Evolutionary conservation across 1,139 yeast species (phyloP), one percentile per base, ranked within the genome.

Genomic region (Saccharomycopsis crataegensis): DNA sequence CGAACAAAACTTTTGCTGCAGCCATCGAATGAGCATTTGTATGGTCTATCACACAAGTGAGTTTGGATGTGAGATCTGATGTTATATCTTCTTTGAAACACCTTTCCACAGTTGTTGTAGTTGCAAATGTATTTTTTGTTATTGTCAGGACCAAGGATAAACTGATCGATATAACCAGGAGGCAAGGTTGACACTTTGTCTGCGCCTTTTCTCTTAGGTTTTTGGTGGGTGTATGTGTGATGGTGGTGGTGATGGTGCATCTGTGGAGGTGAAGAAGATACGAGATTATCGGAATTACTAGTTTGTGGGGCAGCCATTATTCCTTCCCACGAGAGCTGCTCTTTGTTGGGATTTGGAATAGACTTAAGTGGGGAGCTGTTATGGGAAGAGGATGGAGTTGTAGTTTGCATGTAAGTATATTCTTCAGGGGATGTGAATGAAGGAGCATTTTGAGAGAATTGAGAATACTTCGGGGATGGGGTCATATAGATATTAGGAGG

Each of bases 21-120:
- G 11, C 62, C 61, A 4, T 81, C 79, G 66, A 93, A 86, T 2
- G 67, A 58, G 63, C 86, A 83, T 5, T 74, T 74, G 69, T 83
- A 85, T 1, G 99, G 99, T 55, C 98, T 74, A 67, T 94, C 99
- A 66, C 94, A 84, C 52, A 94, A 72, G 73, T 94, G 99, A 0
- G 99, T 94, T 67, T 94, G 99, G 55, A 94, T 91, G 67, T 94
- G 99, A 0, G 97, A 89, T 58, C 98, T 76, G n/a, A 89, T 90
- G 65, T 94, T 94, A 70, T 94, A 94, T 50, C 96, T 75, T 64
- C 99, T 76, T 8, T 91, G 83, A 69, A 94, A 93, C 55, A 78
- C 73, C 68, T 94, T 90, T 16, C 88, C 86, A 70, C 99, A 94
- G 53, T 79, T 77, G 32, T 86, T 80, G 67, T 76, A 93, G 56